Conservation (phyloP, 306 rosid genomes). For the Boehmeria nivea region DNA sequence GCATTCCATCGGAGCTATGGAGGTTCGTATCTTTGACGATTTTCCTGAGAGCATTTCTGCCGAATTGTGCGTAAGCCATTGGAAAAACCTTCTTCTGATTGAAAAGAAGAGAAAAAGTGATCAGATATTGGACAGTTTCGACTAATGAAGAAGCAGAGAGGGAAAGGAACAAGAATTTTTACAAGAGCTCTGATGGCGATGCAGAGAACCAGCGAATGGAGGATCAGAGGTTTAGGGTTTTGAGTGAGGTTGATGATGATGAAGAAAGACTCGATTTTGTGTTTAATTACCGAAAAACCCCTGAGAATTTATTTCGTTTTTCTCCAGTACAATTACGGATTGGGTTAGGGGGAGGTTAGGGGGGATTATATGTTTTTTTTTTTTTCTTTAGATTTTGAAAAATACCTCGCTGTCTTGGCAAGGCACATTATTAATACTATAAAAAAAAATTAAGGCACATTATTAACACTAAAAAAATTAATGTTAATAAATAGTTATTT, state of each 20-base stretch:
- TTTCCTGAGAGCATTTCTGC: conserved; percentile 54
- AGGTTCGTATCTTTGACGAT: conserved; percentile 37
- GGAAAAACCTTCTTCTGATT: neutral
- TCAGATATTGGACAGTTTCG: neutral
- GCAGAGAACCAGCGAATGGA: neutral
- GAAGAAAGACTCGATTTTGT: neutral
- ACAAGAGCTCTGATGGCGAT: neutral
- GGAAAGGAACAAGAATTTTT: neutral
- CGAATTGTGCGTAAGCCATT: conserved; percentile 51
- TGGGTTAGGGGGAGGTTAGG: no score
- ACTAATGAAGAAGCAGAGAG: neutral
- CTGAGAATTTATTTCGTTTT: no score
- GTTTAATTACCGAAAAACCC: neutral
- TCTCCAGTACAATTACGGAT: no score
- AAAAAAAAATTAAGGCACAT: no score
- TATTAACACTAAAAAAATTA: no score
- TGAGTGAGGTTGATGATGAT: neutral
- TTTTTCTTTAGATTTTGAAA: no score
- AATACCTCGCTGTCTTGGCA: no score
- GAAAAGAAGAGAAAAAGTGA: neutral
- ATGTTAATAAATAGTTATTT: no score
- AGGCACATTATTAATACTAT: no score
- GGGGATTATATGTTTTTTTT: no score
- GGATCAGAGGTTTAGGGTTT: conserved; percentile 5
- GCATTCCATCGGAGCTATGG: conserved; percentile 31